Conservation (phyloP, 305 asterid genomes). For the Solanum hybrid region DNA sequence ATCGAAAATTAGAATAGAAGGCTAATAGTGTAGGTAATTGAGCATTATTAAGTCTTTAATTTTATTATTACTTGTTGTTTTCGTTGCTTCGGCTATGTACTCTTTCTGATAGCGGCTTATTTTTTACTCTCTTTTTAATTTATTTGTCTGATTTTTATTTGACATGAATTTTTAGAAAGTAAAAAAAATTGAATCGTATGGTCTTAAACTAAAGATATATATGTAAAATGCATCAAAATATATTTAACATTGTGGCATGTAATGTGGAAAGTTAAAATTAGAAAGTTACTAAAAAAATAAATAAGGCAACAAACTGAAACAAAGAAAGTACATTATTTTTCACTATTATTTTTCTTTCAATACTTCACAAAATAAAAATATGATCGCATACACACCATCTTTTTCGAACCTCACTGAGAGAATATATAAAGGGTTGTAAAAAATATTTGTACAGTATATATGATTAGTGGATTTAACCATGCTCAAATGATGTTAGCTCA, state of each 20-base stretch:
- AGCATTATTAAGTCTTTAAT: too few relatives aligned
- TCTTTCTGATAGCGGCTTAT: too few relatives aligned
- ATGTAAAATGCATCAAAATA: too few relatives aligned
- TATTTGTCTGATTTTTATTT: neutral
- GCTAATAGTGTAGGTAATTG: neutral
- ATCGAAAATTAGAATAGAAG: fast-evolving
- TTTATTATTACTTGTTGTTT: too few relatives aligned
- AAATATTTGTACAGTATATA: too few relatives aligned
- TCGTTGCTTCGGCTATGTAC: neutral
- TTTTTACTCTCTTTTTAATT: neutral
- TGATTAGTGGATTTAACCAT: neutral
- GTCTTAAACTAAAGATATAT: neutral
- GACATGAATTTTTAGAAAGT: neutral
- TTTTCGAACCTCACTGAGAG: neutral
- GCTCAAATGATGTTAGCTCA: neutral
- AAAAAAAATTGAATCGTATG: too few relatives aligned
- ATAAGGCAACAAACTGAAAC: too few relatives aligned
- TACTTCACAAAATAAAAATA: neutral
- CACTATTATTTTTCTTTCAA: neutral
- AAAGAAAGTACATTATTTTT: too few relatives aligned
- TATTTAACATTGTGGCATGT: neutral
- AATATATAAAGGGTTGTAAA: too few relatives aligned
- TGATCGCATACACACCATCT: too few relatives aligned
- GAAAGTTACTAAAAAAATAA: neutral
- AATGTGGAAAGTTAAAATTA: too few relatives aligned